Evolutionary conservation across 2,329 filamentous ascomycete genomes (phyloP).

Genomic region (Trichoderma harzianum): DNA sequence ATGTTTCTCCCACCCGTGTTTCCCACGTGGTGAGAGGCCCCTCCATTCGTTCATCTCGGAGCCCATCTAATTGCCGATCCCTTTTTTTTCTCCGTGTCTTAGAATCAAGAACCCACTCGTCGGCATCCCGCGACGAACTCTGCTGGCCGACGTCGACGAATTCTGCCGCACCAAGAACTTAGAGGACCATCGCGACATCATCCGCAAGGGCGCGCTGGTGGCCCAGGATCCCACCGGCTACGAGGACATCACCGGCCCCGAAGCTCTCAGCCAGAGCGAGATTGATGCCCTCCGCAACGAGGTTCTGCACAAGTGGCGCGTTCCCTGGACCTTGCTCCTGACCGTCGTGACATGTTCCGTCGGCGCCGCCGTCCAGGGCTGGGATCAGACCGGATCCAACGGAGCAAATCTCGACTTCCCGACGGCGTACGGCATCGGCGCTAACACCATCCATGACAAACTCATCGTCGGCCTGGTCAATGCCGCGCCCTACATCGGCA

Average conservation of each 20-base stretch:
- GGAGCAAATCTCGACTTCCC: conserved; percentile 63
- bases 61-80: conserved; percentile 6
- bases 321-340: conserved; percentile 60
- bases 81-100: conserved; percentile 1
- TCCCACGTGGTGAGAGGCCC: conserved; percentile 16
- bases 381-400: conserved; percentile 64
- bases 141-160: conserved; percentile 54
- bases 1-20: not conserved
- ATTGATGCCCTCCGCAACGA: conserved; percentile 59
- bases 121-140: conserved; percentile 49
- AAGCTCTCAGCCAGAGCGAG: conserved; percentile 58
- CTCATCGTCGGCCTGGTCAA: conserved; percentile 67
- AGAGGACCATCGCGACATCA: conserved; percentile 52
- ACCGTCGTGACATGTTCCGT: conserved; percentile 67
- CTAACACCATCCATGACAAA: conserved; percentile 35
- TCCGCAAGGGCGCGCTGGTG: conserved; percentile 69
- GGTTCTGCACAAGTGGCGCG: conserved; percentile 64
- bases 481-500: conserved; percentile 50
- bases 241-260: conserved; percentile 55
- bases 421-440: conserved; percentile 44
- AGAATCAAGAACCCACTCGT: conserved; percentile 48
- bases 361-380: conserved; percentile 67
- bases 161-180: conserved; percentile 61
- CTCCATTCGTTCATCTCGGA: not conserved
- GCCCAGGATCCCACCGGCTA: conserved; percentile 65